These are phyloP conservation scores for Bryoerythrophyllum caledonicum DNA, from an alignment of 225 moss, liverwort and hornwort species.

Conservation along the genomic window DNA sequence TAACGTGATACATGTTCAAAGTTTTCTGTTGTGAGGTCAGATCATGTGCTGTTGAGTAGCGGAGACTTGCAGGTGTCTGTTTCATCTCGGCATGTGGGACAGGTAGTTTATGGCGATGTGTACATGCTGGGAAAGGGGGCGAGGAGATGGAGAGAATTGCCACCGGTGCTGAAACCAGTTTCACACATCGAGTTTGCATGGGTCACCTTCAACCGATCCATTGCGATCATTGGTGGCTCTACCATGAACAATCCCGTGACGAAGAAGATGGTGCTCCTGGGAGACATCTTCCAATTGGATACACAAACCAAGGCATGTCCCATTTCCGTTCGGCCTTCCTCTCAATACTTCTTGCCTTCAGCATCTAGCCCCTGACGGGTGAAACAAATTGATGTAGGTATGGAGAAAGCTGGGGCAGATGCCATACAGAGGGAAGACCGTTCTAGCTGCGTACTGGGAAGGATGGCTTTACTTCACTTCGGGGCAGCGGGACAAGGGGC, in stretches of 20 bases:
- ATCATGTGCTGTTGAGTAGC: no score
- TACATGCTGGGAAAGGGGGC: constrained; percentile 37
- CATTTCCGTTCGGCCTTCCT: not conserved
- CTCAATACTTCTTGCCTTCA: not conserved
- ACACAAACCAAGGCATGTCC: constrained; percentile 27
- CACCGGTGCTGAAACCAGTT: constrained; percentile 38
- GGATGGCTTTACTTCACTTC: constrained; percentile 61
- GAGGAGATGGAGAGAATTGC: constrained; percentile 34
- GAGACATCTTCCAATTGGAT: constrained; percentile 42
- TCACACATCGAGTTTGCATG: constrained; percentile 65
- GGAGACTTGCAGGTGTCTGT: no score
- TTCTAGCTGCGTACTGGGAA: constrained; percentile 50
- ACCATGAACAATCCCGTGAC: constrained; percentile 43
- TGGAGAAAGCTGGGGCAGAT: constrained; percentile 50
- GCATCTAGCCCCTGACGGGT: not conserved
- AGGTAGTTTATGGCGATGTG: constrained; percentile 14
- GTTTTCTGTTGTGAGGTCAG: not conserved
- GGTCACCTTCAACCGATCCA: constrained; percentile 35
- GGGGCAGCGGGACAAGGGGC: constrained; percentile 56
- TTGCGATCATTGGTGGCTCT: constrained; percentile 49
- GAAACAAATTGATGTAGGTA: constrained; percentile 23
- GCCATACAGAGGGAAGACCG: constrained; percentile 55
- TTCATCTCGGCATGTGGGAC: no score
- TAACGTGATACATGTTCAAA: not conserved
- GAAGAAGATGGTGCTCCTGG: constrained; percentile 56